Base-by-base conservation (phyloP, 2,329 filamentous ascomycete genomes). In the Aschersonia sp. region DNA sequence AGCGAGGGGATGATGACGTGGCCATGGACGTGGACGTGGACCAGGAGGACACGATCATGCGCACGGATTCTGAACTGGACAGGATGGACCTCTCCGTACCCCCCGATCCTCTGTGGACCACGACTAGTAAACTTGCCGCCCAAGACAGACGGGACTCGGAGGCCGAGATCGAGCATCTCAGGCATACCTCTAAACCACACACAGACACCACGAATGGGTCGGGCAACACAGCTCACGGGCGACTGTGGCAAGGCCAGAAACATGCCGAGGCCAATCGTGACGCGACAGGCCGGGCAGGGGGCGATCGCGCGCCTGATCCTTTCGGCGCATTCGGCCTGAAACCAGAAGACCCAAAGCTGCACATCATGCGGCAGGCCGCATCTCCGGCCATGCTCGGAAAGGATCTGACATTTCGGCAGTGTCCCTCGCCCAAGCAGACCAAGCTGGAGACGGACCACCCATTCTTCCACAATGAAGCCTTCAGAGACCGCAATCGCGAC, bases 331-430 rank as follows among this genome's bases (percentile, higher is more conserved):
- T 64, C 45, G 63, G 62, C 43, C 54, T 61, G 39, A 58, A 58
- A 48, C 61, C 67, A 32, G 61, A 67, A 42, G 66, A 67, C 45
- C 58, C 61, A 32, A 62, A 66, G 47, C 64, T 69, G 50, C 62
- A 66, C 49, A 67, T 68, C 56, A 67, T 71, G 58, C 73, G 73
- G 49, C 65, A 74, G 53, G 70, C 69, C 29, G 69, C 73, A 56
- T 80, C 79, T 50, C 90, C 90, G 41, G 90, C 90, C 8, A 94
- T 97, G 88, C 77, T 95, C 9, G 90, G 90, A 48, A 68, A 72
- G 49, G 84, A 94, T 54, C 75, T 97, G 47, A 70, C 73, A 30
- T 94, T 95, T 61, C 85, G 87, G 35, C 77, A 76, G 60, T 95
- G 87, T 60, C 73, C 76, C 8, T 95, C 89, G 30, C 90, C 90